Base-by-base conservation (phyloP, 2,329 filamentous ascomycete species). In the Clonostachys sp. region DNA sequence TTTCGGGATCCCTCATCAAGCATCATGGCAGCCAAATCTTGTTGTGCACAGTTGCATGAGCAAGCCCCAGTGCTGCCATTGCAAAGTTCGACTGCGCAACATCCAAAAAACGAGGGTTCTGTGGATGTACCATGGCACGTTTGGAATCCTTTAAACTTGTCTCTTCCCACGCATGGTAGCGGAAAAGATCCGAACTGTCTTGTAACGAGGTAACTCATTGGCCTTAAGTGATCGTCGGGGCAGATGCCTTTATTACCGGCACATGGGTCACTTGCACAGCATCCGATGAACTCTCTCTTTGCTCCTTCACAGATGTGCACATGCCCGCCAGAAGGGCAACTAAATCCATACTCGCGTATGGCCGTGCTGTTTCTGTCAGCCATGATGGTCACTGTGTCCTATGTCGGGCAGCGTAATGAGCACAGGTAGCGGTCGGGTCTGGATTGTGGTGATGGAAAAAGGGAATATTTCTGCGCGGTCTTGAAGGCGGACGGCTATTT, bases 261-360 rank as follows among this genome's bases (percentile, higher is more conserved):
- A 53, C 62, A 67, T 2, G 68, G 67, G 42, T 72, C 53, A 34
- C 54, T 55, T 24, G 57, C 54, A 53, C 70, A 73, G 51, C 70
- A 73, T 6, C 70, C 70, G 36, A 73, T 48, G 51, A 71, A 73
- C 24, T 61, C 61, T 2, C 51, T 51, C 6, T 48, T 50, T 33
- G 58, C 58, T 2, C 55, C 53, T 5, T 49, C 42, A 50, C 68
- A 70, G 46, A 68, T 54, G 56, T 70, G 70, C 30, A 70, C 68
- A 6, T 47, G 33, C 18, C 65, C 61, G 5, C 58, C 59, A 2
- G 43, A 46, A 1, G 61, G 62, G 36, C 69, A 72, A 30, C 24
- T 4, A 30, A 30, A 30, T 30, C 24, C 24, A 10, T 10, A 30
- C 24, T 30, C 24, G 9, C 24, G 24, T 30, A 30, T 30, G 8